These are phyloP conservation scores for Gymnopilus junonius DNA, from an alignment of 768 basidiomycete genomes.

Conservation along the genomic window DNA sequence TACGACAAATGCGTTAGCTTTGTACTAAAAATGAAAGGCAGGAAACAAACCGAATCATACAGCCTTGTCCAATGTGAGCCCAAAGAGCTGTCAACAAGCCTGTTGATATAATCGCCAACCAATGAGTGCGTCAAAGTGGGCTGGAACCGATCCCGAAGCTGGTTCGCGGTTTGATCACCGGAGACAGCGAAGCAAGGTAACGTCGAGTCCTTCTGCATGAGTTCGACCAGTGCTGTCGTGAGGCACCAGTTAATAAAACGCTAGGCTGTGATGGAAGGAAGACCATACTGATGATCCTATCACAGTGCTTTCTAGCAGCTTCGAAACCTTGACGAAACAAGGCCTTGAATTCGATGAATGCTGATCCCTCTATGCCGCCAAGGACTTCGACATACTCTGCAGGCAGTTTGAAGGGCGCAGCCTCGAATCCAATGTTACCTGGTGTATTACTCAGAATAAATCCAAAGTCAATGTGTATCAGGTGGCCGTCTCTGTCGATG, in stretches of 20 bases:
- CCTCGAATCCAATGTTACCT: conserved; percentile 97
- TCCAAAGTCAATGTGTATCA: conserved; percentile 98
- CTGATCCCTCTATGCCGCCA: conserved; percentile 78
- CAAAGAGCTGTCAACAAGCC: conserved; percentile 86
- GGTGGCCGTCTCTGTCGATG: conserved; percentile 91
- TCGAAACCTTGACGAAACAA: conserved; percentile 95
- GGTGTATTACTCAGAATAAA: conserved; percentile 98
- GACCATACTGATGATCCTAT: conserved; percentile 92
- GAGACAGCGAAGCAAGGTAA: conserved; percentile 90
- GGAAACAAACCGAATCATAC: conserved; percentile 83
- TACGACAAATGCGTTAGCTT: conserved; percentile 31
- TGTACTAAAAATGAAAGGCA: neutral
- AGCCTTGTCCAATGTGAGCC: conserved; percentile 95
- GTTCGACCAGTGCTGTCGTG: conserved; percentile 71
- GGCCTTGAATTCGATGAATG: conserved; percentile 83
- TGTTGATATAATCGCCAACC: conserved; percentile 88
- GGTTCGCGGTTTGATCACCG: conserved; percentile 88
- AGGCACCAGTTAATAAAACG: neutral
- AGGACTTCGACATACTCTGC: conserved; percentile 96
- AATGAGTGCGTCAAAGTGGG: conserved; percentile 84
- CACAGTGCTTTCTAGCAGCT: conserved; percentile 92
- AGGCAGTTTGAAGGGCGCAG: conserved; percentile 97
- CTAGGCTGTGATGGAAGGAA: conserved; percentile 27
- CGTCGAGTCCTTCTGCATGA: conserved; percentile 97
- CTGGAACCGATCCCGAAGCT: conserved; percentile 93